Conservation (phyloP, 2,329 filamentous ascomycete species). For the Neofusicoccum cordaticola region DNA sequence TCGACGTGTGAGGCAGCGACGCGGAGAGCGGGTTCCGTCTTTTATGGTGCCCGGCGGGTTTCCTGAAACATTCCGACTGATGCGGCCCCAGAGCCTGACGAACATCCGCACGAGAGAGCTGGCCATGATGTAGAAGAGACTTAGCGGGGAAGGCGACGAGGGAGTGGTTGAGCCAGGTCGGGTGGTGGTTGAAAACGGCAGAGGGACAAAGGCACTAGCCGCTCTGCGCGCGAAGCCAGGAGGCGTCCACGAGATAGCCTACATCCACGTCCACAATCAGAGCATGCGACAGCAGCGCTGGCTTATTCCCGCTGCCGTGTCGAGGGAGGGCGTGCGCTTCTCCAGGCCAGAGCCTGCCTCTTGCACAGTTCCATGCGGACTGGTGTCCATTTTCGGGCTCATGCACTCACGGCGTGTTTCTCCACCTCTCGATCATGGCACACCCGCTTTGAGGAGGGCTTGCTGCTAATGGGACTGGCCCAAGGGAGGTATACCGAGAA, state of each 20-base stretch:
- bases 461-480: not conserved
- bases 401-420: no score
- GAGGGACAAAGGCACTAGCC: constrained; percentile 6
- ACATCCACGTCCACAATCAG: no score
- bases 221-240: not conserved
- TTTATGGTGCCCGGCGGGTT: not conserved
- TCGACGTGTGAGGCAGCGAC: not conserved
- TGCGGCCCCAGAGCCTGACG: not conserved
- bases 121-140: not conserved
- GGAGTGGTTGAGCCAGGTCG: not conserved
- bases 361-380: no score
- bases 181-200: constrained; percentile 17
- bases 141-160: not conserved
- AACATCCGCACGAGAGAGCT: not conserved
- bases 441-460: not conserved
- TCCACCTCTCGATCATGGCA: no score
- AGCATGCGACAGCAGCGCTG: not conserved
- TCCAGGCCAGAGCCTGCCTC: no score
- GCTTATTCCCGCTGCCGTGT: no score
- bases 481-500: not conserved
- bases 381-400: no score
- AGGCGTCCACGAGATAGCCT: no score
- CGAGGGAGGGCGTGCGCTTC: no score
- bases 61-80: not conserved
- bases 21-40: not conserved